Evolutionary conservation across 164 flowering plant genomes (phyloP), one percentile per base, ranked within the genome.

Genomic region (Taxillus chinensis): DNA sequence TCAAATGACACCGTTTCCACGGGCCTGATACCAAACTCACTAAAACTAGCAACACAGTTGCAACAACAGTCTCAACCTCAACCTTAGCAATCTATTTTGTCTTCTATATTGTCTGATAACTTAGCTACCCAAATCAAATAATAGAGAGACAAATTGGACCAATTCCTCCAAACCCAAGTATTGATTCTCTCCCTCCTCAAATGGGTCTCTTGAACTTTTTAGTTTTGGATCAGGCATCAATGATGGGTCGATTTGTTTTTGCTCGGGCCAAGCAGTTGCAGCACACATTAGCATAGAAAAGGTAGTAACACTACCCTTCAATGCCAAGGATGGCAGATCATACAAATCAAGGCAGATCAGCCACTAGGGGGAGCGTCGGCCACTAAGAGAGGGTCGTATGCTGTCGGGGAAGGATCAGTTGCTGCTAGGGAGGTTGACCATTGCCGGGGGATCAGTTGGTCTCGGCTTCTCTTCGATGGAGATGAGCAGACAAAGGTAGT

Each of bases 81-180:
- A 0, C 64, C 79, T 8, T 62, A 8, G 13, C 12, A 68, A 2
- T 61, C 80, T 3, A 11, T 62, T 45, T 39, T 73, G 3, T 64
- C 65, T 7, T 74, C 82, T 14, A 56, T 76, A 0, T 54, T 81
- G 2, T 70, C 86, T 0, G 81, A 85, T 9, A 87, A 83, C 57
- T 62, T 86, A 27, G 58, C 81, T 13, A 8, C 64, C 39, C 86
- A 78, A 66, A 73, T 89, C 65, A 86, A 79, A 60, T 82, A 80
- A 45, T 93, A 86, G 37, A 67, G 80, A 5, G 86, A 85, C 10
- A 93, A 89, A 75, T 67, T 89, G 37, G 85, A 85, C 55, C 87
- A 81, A 65, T 79, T 83, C 60, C 84, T 89, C 37, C 83, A 74
- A 68, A 67, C 82, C 69, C 96, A 86, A 93, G 96, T 89, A 69